Percentiles rank a stretch among this genome's conserved stretches.
Evolutionary conservation across 306 rosid genomes (phyloP).

Genomic region (Delonix regia): DNA sequence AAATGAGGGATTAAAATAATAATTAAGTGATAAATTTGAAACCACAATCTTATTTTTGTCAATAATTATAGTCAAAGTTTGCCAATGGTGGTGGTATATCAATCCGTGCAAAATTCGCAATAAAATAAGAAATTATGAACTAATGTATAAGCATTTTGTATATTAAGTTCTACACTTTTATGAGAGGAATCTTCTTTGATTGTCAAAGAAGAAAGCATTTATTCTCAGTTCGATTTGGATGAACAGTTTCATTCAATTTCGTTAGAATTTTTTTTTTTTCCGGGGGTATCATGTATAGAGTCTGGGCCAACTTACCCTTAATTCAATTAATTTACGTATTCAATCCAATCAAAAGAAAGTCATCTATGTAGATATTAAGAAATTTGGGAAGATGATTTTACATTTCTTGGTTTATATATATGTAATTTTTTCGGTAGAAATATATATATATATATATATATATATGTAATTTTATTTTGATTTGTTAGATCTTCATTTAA

Average conservation of each 20-base stretch:
- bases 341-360: background rate
- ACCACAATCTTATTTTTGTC: no score
- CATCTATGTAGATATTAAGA: background rate
- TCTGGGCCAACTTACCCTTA: background rate
- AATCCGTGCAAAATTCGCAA: background rate
- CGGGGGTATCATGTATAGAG: background rate
- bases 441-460: no score
- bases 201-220: constrained; percentile 89
- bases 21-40: no score
- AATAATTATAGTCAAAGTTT: no score
- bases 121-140: background rate
- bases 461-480: no score
- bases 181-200: constrained; percentile 75
- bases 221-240: constrained; percentile 57
- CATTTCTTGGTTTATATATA: no score
- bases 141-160: background rate
- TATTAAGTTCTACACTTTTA: constrained; percentile 41
- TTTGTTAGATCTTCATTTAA: no score
- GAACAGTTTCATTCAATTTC: constrained; percentile 34
- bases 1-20: no score
- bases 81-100: background rate
- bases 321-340: background rate
- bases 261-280: background rate
- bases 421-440: no score
- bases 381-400: background rate